phyloP scores from a whole-genome alignment of 2,329 filamentous ascomycete species.

The Phialophora chinensis region DNA sequence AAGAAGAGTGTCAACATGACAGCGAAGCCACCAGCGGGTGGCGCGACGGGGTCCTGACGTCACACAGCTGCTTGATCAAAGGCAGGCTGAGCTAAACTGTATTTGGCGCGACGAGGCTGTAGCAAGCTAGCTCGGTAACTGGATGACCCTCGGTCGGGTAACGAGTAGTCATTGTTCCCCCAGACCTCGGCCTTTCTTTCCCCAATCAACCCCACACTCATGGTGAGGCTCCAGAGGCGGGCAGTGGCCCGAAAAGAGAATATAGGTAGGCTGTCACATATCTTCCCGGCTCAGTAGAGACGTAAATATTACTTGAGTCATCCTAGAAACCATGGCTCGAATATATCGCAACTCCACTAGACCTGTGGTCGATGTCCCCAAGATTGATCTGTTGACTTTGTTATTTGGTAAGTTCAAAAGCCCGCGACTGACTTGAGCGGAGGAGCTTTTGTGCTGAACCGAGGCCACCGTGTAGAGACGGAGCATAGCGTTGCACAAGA shows the following conservation, averaged over 20 bases:
- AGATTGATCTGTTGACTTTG: slow-evolving; percentile 35
- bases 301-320: not conserved
- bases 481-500: slow-evolving; percentile 44
- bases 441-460: not conserved
- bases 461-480: slow-evolving; percentile 23
- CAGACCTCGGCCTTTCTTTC: slow-evolving; percentile 11
- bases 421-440: not conserved
- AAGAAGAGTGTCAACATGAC: not conserved
- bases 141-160: not conserved
- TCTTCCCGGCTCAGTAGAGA: not conserved
- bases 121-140: not conserved
- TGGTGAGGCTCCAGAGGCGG: not conserved
- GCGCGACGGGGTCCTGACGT: not conserved
- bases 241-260: not conserved
- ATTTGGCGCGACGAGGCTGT: not conserved
- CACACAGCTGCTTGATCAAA: not conserved
- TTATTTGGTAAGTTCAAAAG: slow-evolving; percentile 32
- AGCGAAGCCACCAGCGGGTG: not conserved
- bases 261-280: not conserved
- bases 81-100: not conserved
- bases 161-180: not conserved
- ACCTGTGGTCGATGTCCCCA: slow-evolving; percentile 36
- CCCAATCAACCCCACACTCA: slow-evolving; percentile 10
- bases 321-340: slow-evolving; percentile 21
- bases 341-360: slow-evolving; percentile 30